These are phyloP conservation scores for Candida koratica DNA, from an alignment of 805 yeast genomes.

Conservation along the genomic window DNA sequence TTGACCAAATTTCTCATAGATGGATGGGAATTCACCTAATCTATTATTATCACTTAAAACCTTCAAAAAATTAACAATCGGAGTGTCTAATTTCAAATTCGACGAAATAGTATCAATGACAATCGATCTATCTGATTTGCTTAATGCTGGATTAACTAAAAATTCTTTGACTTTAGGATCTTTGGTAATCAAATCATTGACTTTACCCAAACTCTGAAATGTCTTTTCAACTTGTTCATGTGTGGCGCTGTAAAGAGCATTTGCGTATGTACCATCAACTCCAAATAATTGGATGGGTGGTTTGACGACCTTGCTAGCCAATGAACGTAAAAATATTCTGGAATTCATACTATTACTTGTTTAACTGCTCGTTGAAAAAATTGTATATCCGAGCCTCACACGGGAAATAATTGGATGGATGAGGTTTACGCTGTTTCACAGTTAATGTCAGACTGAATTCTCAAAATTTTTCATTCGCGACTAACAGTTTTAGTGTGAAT, in stretches of 20 bases:
- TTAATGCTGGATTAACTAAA: conserved; percentile 79
- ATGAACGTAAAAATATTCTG: conserved; percentile 46
- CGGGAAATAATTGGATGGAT: conserved; percentile 7
- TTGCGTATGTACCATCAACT: conserved; percentile 94
- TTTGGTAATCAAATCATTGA: conserved; percentile 50
- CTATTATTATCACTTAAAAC: conserved; percentile 95
- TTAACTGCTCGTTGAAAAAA: conserved; percentile 7
- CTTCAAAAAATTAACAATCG: conserved; percentile 72
- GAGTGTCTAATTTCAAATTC: conserved; percentile 53
- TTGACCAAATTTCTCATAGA: conserved; percentile 67
- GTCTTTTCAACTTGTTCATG: conserved; percentile 74
- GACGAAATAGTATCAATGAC: conserved; percentile 60
- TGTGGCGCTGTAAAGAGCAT: conserved; percentile 90
- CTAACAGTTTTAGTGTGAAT: not conserved
- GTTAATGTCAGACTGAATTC: conserved; percentile 2
- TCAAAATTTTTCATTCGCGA: conserved; percentile 2
- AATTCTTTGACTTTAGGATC: conserved; percentile 63
- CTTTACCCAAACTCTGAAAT: conserved; percentile 56
- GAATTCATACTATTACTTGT: conserved; percentile 9
- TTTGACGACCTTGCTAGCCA: conserved; percentile 64
- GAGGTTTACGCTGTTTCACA: conserved; percentile 6
- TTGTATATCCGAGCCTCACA: conserved; percentile 3
- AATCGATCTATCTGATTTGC: conserved; percentile 65
- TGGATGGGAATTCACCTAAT: conserved; percentile 60
- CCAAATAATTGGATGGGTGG: conserved; percentile 95